A percentile compares a stretch with the other conserved stretches of the same genome.
phyloP scores from a whole-genome alignment of 2,329 filamentous ascomycete species.

The Neofusicoccum parvum region DNA sequence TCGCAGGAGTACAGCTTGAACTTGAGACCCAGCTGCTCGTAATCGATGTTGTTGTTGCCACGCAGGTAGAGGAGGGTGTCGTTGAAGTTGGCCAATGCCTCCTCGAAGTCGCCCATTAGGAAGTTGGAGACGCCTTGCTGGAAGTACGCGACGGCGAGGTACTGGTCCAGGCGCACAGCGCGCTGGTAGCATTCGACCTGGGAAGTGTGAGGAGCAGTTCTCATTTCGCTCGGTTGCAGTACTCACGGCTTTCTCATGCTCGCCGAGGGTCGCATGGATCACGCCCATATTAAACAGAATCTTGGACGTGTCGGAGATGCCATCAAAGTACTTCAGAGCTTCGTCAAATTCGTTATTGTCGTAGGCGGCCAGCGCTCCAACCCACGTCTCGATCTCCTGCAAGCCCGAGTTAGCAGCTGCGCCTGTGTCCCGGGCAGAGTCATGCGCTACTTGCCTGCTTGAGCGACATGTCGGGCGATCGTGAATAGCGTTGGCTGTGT shows the following conservation, averaged over 20 bases:
- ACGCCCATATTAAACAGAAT: conserved; percentile 98
- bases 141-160: conserved; percentile 96
- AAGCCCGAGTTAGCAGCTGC: conserved; percentile 30
- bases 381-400: conserved; percentile 99
- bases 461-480: conserved; percentile 48
- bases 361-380: conserved; percentile 84
- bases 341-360: conserved; percentile 98
- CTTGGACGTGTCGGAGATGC: conserved; percentile 92
- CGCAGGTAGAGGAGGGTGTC: conserved; percentile 92
- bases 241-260: conserved; percentile 91
- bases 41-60: conserved; percentile 97
- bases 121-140: conserved; percentile 99
- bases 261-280: conserved; percentile 92
- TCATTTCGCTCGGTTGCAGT: conserved; percentile 12
- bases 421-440: neutral
- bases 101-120: conserved; percentile 93
- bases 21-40: conserved; percentile 89
- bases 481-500: neutral
- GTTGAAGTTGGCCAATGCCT: conserved; percentile 97
- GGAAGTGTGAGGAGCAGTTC: conserved; percentile 22
- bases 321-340: conserved; percentile 78
- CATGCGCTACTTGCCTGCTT: conserved; percentile 44
- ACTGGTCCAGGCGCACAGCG: conserved; percentile 87
- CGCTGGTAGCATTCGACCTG: conserved; percentile 95
- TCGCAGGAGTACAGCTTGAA: conserved; percentile 98